These are phyloP conservation scores for Plantago coronopus DNA, from an alignment of 305 asterid genomes.

Conservation along the genomic window DNA sequence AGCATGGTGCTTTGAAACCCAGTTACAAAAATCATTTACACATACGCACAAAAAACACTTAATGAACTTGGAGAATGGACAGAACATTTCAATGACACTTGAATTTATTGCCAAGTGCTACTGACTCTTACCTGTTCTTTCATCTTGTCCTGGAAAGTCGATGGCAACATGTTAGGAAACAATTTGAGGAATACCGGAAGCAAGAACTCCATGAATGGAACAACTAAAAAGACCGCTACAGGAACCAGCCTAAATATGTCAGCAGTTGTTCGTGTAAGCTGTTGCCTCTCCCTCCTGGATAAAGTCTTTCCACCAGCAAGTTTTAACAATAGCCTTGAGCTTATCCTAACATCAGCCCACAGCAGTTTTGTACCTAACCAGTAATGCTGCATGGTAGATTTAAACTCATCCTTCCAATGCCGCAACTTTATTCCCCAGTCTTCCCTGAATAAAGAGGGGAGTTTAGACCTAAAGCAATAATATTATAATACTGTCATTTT, in stretches of 20 bases:
- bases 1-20: slow-evolving; percentile 4
- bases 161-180: slow-evolving; percentile 96
- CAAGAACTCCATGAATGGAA: slow-evolving; percentile 98
- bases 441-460: slow-evolving; percentile 48
- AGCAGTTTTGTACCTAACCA: slow-evolving; percentile 91
- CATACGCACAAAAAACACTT: neutral
- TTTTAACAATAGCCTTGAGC: slow-evolving; percentile 71
- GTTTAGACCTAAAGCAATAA: slow-evolving; percentile 15
- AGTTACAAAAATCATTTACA: neutral
- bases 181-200: slow-evolving; percentile 87
- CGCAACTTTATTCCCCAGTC: slow-evolving; percentile 84
- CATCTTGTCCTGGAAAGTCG: slow-evolving; percentile 99
- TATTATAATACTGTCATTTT: slow-evolving; percentile 1
- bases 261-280: slow-evolving; percentile 90
- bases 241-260: slow-evolving; percentile 98
- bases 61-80: slow-evolving; percentile 22
- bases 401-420: slow-evolving; percentile 90
- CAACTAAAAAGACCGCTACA: slow-evolving; percentile 81
- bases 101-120: slow-evolving; percentile 19
- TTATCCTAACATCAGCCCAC: slow-evolving; percentile 86
- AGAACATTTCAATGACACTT: neutral
- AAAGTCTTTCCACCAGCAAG: slow-evolving; percentile 84
- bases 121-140: slow-evolving; percentile 71
- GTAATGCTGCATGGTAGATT: slow-evolving; percentile 83
- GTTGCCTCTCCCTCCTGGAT: slow-evolving; percentile 96